Conservation (phyloP, 306 rosid species). For the Sindora glabra region DNA sequence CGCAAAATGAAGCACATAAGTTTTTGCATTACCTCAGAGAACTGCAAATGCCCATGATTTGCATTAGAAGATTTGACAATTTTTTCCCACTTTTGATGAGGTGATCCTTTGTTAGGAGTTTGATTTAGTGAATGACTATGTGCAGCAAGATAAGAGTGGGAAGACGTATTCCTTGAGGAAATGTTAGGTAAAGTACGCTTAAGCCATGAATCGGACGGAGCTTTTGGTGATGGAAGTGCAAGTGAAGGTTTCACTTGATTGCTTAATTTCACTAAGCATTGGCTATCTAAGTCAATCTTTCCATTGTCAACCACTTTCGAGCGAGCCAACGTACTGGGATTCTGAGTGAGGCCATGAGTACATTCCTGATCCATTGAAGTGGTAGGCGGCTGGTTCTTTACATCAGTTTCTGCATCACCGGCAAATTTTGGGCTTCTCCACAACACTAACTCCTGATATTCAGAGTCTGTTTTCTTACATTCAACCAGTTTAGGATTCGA, state of each 20-base stretch:
- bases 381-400: slow-evolving; percentile 4
- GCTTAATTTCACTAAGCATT: slow-evolving; percentile 4
- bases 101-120: slow-evolving; percentile 8
- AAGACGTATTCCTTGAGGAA: slow-evolving; percentile 35
- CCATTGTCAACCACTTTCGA: slow-evolving; percentile 9
- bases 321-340: slow-evolving; percentile 6
- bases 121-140: slow-evolving; percentile 11
- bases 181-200: slow-evolving; percentile 60
- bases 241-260: slow-evolving; percentile 31
- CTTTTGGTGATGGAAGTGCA: slow-evolving; percentile 62
- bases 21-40: slow-evolving; percentile 50
- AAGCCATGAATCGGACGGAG: slow-evolving; percentile 97
- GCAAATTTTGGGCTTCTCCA: slow-evolving; percentile 18
- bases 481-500: slow-evolving; percentile 19
- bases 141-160: slow-evolving; percentile 31
- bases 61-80: slow-evolving; percentile 42
- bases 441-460: slow-evolving; percentile 18
- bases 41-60: slow-evolving; percentile 32
- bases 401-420: slow-evolving; percentile 1
- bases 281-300: slow-evolving; percentile 31
- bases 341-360: slow-evolving; percentile 9
- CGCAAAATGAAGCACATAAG: slow-evolving; percentile 15
- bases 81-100: slow-evolving; percentile 43
- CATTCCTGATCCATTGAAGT: slow-evolving; percentile 14
- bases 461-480: slow-evolving; percentile 18